Evolutionary conservation across 2,329 filamentous ascomycete species (phyloP).

Genomic region (Paecilomyces dactylethromorphus): DNA sequence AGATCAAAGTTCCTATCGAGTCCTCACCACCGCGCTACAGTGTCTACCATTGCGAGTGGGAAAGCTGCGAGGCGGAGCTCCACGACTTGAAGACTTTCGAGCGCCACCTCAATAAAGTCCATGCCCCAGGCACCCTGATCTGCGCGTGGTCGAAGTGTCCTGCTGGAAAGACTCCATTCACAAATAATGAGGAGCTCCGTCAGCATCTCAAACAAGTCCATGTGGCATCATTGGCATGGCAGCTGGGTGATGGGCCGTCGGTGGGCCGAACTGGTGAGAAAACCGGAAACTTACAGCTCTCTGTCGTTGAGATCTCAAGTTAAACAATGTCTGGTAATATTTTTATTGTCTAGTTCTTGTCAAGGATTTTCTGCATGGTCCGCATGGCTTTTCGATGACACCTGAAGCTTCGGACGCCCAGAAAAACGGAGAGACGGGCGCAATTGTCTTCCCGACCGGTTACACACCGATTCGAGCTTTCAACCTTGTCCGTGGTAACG

Average conservation of each 20-base stretch:
- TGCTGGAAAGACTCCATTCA: constrained; percentile 12
- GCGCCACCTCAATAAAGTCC: constrained; percentile 53
- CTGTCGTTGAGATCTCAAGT: constrained; percentile 20
- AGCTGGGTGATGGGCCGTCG: constrained; percentile 54
- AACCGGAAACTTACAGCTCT: constrained; percentile 4
- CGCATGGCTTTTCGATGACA: constrained; percentile 41
- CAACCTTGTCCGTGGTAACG: constrained; percentile 35
- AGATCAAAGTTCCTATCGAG: constrained; percentile 12
- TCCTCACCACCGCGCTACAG: constrained; percentile 17
- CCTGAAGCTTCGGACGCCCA: constrained; percentile 28
- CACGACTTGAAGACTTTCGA: constrained; percentile 57
- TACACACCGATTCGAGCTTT: constrained; percentile 30
- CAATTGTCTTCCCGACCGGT: constrained; percentile 31
- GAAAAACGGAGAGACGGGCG: constrained; percentile 14
- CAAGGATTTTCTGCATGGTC: constrained; percentile 43
- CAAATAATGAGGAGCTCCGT: constrained; percentile 34
- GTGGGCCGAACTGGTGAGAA: constrained; percentile 51
- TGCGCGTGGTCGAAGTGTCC: constrained; percentile 15
- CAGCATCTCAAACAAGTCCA: constrained; percentile 48
- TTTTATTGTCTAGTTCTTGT: constrained; percentile 2
- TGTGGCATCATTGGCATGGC: constrained; percentile 49
- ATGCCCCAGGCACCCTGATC: constrained; percentile 30
- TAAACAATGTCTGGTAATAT: constrained; percentile 2
- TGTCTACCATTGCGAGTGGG: constrained; percentile 54
- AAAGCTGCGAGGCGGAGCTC: constrained; percentile 49